Evolutionary conservation across 805 yeast species (phyloP), one percentile per base, ranked within the genome.

Genomic region (Schwanniomyces vanrijiae): DNA sequence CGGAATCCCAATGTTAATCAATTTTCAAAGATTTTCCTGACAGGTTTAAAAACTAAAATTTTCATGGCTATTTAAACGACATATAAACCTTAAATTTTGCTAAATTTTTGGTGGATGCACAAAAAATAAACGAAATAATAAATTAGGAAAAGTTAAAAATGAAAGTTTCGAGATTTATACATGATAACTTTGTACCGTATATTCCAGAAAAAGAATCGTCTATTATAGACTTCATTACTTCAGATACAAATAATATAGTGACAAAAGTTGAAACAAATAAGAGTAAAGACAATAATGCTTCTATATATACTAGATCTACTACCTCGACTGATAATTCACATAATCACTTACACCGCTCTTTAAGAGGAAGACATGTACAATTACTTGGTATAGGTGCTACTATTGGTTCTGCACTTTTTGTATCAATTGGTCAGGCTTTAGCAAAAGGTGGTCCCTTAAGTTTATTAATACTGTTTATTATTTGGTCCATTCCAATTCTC

Each of bases 371-470:
- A 48, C 96, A 90, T 66, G 82, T 88, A 21, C 90, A 87, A 58
- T 73, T 88, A 44, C 82, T 88, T 50, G 86, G 89, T 10, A 83
- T 88, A 20, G 90, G 92, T 16, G 94, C 92, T 44, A 84, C 89
- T 34, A 85, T 88, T 53, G 95, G 95, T 34, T 84, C 92, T 1
- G 92, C 88, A 7, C 68, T 88, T 5, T 88, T 88, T 54, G 90
- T 86, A 4, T 78, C 88, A 21, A 84, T 86, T 46, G 90, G 90
- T 11, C 65, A 73, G 41, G 86, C 82, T 0, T 66, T 88, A 25
- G 71, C 76, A 25, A 71, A 76, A 38, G 90, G 87, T 43, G 95
- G 95, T 1, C 86, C 92, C 0, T 86, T 80, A 5, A 80, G 80
- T 39, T 67, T 88, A 40, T 64, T 88, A n/a, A 59, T 88, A 3